Conservation (phyloP, 2,329 filamentous ascomycete species). For the Aspergillaceae sp. region DNA sequence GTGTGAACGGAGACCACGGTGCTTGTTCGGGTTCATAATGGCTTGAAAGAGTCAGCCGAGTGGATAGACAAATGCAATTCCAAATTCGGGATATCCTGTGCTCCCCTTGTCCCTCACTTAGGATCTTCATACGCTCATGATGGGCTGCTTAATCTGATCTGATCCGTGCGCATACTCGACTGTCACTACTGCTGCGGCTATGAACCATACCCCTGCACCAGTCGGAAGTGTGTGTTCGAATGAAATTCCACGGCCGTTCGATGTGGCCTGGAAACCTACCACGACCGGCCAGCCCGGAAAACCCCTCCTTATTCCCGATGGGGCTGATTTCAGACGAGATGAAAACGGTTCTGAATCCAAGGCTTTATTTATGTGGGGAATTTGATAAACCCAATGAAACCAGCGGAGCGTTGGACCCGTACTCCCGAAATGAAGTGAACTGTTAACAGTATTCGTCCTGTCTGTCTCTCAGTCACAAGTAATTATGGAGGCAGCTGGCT, state of each 20-base stretch:
- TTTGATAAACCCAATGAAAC: slow-evolving; percentile 6
- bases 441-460: slow-evolving; percentile 9
- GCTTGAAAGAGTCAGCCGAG: too few species aligned
- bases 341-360: not conserved
- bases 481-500: not conserved
- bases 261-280: not conserved
- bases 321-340: slow-evolving; percentile 3
- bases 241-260: not conserved
- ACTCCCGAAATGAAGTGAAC: slow-evolving; percentile 15
- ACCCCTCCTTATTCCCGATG: not conserved
- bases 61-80: too few species aligned
- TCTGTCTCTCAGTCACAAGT: slow-evolving; percentile 5
- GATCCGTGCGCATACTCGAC: not conserved
- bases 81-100: too few species aligned
- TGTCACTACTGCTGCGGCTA: not conserved
- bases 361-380: slow-evolving; percentile 9
- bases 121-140: not conserved
- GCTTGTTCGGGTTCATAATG: not conserved
- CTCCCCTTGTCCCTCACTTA: too few species aligned
- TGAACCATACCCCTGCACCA: not conserved
- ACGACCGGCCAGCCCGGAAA: not conserved
- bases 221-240: not conserved
- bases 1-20: not conserved
- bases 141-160: not conserved
- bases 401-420: slow-evolving; percentile 12